Evolutionary conservation across 306 rosid genomes (phyloP).

Genomic region (Trifolium subterraneum): DNA sequence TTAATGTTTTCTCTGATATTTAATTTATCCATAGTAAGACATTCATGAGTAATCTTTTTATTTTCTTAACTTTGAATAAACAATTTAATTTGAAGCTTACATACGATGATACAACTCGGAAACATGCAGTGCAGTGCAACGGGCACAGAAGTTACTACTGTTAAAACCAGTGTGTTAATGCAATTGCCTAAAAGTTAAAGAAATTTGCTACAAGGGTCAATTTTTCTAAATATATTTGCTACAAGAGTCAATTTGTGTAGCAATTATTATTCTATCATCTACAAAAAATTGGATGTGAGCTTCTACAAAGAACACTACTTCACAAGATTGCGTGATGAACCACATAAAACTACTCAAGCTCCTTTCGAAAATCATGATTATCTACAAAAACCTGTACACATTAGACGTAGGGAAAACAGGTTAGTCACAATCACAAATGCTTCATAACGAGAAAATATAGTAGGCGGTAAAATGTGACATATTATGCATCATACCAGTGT

Average conservation of each 20-base stretch:
- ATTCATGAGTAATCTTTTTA: no score
- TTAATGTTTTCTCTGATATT: no score
- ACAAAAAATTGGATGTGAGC: constrained; percentile 58
- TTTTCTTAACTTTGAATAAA: no score
- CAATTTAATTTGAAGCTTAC: no score
- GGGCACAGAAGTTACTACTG: not conserved
- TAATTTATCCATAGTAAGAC: no score
- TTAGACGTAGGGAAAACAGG: not conserved
- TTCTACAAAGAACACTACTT: constrained; percentile 41
- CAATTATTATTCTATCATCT: constrained; percentile 53
- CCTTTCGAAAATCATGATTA: constrained; percentile 79
- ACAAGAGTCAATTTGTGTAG: constrained; percentile 37
- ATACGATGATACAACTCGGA: not conserved
- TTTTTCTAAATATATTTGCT: constrained; percentile 3
- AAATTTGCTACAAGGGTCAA: constrained; percentile 10
- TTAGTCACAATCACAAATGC: constrained; percentile 20
- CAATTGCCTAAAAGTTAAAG: not conserved
- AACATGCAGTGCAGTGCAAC: not conserved
- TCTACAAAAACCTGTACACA: constrained; percentile 89
- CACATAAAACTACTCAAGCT: constrained; percentile 61
- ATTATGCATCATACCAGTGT: not conserved
- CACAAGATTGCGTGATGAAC: constrained; percentile 33
- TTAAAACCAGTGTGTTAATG: not conserved
- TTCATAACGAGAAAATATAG: constrained; percentile 13
- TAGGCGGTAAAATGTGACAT: not conserved